These are phyloP conservation scores for Penicillium bovifimosum DNA, from an alignment of 495 filamentous ascomycete genomes.

Conservation along the genomic window DNA sequence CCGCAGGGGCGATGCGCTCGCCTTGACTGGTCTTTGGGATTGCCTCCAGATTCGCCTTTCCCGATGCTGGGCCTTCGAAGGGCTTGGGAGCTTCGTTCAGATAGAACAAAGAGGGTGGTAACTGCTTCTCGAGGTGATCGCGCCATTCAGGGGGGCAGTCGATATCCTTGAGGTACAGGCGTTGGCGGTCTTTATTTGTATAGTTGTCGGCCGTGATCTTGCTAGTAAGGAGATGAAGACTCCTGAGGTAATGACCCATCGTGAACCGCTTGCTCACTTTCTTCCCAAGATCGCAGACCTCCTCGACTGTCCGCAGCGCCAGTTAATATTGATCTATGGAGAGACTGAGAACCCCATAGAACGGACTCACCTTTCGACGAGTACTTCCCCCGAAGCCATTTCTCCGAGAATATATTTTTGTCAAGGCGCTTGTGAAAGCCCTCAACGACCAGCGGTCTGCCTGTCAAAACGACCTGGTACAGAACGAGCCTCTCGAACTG, in stretches of 20 bases:
- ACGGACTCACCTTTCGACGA: conserved; percentile 60
- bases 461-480: conserved; percentile 72
- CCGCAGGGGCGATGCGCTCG: conserved; percentile 52
- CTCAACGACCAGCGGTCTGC: conserved; percentile 80
- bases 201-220: conserved; percentile 66
- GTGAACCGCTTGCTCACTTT: conserved; percentile 70
- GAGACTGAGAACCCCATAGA: neutral
- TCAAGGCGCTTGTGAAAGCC: conserved; percentile 67
- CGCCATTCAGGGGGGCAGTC: conserved; percentile 85
- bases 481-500: conserved; percentile 76
- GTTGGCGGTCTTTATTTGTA: conserved; percentile 64
- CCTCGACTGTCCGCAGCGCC: conserved; percentile 39
- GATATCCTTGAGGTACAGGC: conserved; percentile 92
- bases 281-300: conserved; percentile 68
- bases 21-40: conserved; percentile 5
- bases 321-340: conserved; percentile 8
- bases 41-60: neutral
- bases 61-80: conserved; percentile 33
- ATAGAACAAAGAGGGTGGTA: conserved; percentile 78
- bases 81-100: conserved; percentile 70
- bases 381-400: conserved; percentile 71
- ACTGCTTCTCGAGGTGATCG: conserved; percentile 64
- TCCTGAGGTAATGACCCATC: conserved; percentile 80
- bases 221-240: conserved; percentile 66
- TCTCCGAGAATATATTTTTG: conserved; percentile 66